Percentiles rank a stretch among this genome's conserved stretches.
These are phyloP conservation scores for Bruguiera sexangula DNA, from an alignment of 345 rosid species.

Conservation along the genomic window DNA sequence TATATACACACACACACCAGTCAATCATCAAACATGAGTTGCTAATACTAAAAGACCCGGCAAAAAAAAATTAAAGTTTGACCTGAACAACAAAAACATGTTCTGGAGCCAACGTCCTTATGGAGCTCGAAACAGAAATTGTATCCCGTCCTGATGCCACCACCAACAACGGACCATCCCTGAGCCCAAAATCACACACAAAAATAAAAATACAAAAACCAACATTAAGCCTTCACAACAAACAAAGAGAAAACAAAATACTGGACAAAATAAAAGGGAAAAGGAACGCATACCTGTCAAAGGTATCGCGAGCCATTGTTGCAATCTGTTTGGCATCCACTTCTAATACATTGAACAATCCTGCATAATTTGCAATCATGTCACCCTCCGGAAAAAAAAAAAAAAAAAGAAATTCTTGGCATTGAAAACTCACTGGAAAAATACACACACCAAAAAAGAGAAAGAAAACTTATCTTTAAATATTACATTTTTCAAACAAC, in stretches of 20 bases:
- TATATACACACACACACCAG: background rate
- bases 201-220: too few species aligned
- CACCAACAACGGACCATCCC: slow-evolving; percentile 32
- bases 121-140: slow-evolving; percentile 25
- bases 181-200: slow-evolving; percentile 3
- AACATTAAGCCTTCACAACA: too few species aligned
- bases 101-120: slow-evolving; percentile 25
- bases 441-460: too few species aligned
- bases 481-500: background rate
- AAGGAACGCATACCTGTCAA: slow-evolving; percentile 3
- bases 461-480: too few species aligned
- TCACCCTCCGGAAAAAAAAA: background rate
- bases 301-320: slow-evolving; percentile 22
- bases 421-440: too few species aligned
- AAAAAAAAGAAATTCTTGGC: background rate
- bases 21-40: background rate
- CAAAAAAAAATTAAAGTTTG: background rate
- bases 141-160: slow-evolving; percentile 33
- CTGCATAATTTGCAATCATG: background rate
- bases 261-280: background rate
- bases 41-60: background rate
- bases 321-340: slow-evolving; percentile 31
- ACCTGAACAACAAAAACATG: slow-evolving; percentile 33
- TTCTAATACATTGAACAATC: slow-evolving; percentile 17
- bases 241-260: too few species aligned